Conservation (phyloP, 306 rosid genomes). For the Vicia villosa region DNA sequence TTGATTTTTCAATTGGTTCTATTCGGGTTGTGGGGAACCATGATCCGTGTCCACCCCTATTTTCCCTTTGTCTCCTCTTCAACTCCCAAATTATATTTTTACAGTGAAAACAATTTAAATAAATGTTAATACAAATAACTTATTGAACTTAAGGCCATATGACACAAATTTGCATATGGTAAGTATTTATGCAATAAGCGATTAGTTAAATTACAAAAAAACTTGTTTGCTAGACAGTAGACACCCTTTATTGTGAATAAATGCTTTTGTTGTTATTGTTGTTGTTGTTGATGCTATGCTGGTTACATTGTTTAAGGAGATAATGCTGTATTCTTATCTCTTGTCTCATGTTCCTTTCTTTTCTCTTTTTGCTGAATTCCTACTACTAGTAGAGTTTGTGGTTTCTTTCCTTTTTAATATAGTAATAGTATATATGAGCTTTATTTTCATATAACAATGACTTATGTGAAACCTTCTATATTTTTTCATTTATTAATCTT, state of each 20-base stretch:
- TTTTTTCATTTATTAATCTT: constrained; percentile 20
- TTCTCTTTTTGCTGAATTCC: neutral
- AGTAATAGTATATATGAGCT: constrained; percentile 5
- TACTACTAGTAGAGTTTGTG: constrained; percentile 3
- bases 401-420: neutral
- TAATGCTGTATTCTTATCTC: neutral
- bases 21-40: too few relatives aligned
- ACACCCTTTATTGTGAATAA: constrained; percentile 14
- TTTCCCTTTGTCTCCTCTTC: neutral
- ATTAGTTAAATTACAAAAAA: too few relatives aligned
- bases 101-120: neutral
- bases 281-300: constrained; percentile 20
- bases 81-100: neutral
- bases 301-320: neutral
- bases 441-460: constrained; percentile 5
- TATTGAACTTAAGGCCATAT: neutral
- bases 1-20: neutral
- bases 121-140: neutral
- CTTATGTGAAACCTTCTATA: constrained; percentile 11
- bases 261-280: neutral
- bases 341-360: neutral
- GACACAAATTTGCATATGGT: neutral
- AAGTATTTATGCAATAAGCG: neutral
- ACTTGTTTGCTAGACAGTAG: neutral
- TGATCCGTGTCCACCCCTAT: neutral